Evolutionary conservation across 1,284 basidiomycete species (phyloP).

Genomic region (Malassezia slooffiae): DNA sequence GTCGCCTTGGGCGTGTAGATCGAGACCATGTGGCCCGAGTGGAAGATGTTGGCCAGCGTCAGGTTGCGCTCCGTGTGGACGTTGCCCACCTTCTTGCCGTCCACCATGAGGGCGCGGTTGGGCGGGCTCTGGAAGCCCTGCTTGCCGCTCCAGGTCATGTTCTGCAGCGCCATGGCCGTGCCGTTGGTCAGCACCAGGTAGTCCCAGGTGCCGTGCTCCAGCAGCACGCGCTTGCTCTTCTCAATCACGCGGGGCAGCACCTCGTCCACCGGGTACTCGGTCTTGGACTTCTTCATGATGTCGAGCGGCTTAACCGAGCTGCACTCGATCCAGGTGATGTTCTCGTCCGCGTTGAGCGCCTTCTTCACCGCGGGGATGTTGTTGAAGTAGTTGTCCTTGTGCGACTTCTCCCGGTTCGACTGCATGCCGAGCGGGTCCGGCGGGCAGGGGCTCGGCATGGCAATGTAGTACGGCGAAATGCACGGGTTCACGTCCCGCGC

Average conservation of each 20-base stretch:
- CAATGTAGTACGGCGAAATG: constrained; percentile 20
- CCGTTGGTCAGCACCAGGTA: constrained; percentile 31
- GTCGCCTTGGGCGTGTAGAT: constrained; percentile 27
- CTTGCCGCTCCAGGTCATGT: constrained; percentile 37
- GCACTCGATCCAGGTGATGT: constrained; percentile 25
- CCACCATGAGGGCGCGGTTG: constrained; percentile 14
- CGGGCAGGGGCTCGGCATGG: not conserved
- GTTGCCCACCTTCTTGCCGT: constrained; percentile 15
- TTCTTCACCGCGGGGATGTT: constrained; percentile 28
- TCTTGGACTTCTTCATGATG: constrained; percentile 8
- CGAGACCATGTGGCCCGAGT: constrained; percentile 28
- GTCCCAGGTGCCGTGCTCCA: constrained; percentile 32
- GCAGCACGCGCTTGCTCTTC: constrained; percentile 22
- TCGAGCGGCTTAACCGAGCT: constrained; percentile 19
- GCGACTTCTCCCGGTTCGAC: not conserved
- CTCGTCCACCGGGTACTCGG: constrained; percentile 17
- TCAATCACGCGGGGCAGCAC: constrained; percentile 29
- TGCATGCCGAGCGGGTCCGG: constrained; percentile 18
- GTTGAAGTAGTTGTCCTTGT: constrained; percentile 19
- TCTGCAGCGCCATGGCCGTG: constrained; percentile 29
- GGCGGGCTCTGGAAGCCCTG: constrained; percentile 38
- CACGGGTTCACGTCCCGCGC: constrained; percentile 20
- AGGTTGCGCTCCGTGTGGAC: constrained; percentile 32
- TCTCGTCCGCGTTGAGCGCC: constrained; percentile 26
- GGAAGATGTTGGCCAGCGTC: constrained; percentile 14